Percentiles rank a stretch among this genome's conserved stretches.
These are phyloP conservation scores for Thraustotheca clavata DNA, from an alignment of 352 stramenopile genomes.

Conservation along the genomic window DNA sequence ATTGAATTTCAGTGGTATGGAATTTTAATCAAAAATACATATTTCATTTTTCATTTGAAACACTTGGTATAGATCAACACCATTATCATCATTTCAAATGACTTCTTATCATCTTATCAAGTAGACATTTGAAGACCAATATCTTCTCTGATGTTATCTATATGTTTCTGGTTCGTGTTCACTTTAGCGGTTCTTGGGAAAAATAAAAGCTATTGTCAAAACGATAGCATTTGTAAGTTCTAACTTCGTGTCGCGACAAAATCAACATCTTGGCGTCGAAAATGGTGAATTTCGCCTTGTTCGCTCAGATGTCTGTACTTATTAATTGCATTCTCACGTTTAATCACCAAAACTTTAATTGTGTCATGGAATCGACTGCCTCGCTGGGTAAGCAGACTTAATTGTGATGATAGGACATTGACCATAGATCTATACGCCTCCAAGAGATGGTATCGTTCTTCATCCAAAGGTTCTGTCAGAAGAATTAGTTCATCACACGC, in stretches of 20 bases:
- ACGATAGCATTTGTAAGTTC: no score
- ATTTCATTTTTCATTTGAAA: no score
- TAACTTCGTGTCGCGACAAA: neutral
- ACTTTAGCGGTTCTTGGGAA: no score
- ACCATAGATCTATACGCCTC: conserved; percentile 15
- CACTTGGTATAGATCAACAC: no score
- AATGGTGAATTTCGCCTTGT: neutral
- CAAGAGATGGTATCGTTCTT: conserved; percentile 8
- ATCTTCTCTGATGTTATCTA: no score
- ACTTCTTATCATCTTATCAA: no score
- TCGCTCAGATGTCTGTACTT: conserved; percentile 15
- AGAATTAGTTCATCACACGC: conserved; percentile 10
- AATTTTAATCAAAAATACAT: no score
- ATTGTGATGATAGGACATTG: conserved; percentile 12
- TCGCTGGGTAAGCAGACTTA: conserved; percentile 9
- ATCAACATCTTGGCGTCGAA: conserved; percentile 7
- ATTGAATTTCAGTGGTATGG: no score
- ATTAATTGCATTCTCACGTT: conserved; percentile 4
- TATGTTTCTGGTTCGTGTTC: no score
- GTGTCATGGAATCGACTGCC: conserved; percentile 21
- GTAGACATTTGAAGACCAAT: no score
- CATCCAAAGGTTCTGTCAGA: neutral
- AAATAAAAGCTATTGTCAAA: no score
- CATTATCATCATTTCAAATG: no score
- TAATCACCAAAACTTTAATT: conserved; percentile 11